phyloP scores from a whole-genome alignment of 306 rosid genomes.

The Cercis canadensis region DNA sequence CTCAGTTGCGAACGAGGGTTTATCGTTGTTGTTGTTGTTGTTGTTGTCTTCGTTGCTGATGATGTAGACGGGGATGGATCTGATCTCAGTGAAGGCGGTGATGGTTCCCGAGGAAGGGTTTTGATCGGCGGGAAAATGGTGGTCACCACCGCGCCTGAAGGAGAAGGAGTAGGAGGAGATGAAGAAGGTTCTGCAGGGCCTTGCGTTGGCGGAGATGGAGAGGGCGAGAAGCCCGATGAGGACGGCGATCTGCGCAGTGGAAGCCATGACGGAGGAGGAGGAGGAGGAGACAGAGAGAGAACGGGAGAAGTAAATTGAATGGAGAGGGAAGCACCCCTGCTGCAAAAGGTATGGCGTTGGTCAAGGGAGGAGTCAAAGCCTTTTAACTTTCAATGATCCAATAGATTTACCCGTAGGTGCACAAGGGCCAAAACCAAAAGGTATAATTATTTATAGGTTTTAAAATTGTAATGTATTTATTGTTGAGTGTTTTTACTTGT shows the following conservation, averaged over 20 bases:
- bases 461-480: too few relatives aligned
- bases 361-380: too few relatives aligned
- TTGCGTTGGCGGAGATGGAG: slow-evolving; percentile 47
- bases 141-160: slow-evolving; percentile 50
- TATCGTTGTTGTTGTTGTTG: slow-evolving; percentile 8
- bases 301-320: too few relatives aligned
- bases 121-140: slow-evolving; percentile 25
- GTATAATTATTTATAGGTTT: too few relatives aligned
- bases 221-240: slow-evolving; percentile 21
- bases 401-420: too few relatives aligned
- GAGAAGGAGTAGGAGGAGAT: slow-evolving; percentile 76
- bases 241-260: slow-evolving; percentile 28
- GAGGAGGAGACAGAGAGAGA: not conserved
- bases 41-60: slow-evolving; percentile 4
- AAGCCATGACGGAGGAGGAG: slow-evolving; percentile 36
- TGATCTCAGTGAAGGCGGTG: slow-evolving; percentile 60
- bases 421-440: too few relatives aligned
- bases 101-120: slow-evolving; percentile 39
- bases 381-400: too few relatives aligned
- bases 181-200: slow-evolving; percentile 78
- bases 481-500: too few relatives aligned
- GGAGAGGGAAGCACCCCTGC: too few relatives aligned
- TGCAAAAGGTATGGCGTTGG: too few relatives aligned
- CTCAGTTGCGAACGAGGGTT: slow-evolving; percentile 30
- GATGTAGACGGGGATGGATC: slow-evolving; percentile 39